phyloP scores from a whole-genome alignment of 2,329 filamentous ascomycete species.

The Lecanosticta acicola region DNA sequence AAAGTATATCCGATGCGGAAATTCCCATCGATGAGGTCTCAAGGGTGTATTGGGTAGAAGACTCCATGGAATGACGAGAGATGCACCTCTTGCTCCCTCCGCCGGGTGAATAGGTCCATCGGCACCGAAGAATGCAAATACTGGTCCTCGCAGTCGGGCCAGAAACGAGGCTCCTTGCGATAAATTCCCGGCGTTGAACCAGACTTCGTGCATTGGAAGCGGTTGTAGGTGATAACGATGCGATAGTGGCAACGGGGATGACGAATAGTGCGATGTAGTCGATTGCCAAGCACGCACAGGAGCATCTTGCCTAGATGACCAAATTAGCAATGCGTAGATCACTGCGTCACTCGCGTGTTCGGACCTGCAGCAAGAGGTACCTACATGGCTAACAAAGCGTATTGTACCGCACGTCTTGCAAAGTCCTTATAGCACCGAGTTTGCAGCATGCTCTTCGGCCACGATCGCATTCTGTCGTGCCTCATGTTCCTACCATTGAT shows the following conservation, averaged over 20 bases:
- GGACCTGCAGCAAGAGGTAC: no score
- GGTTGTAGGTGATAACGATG: conserved; percentile 1
- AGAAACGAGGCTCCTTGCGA: conserved; percentile 3
- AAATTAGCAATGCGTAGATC: no score
- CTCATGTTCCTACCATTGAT: no score
- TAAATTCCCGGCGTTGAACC: conserved; percentile 5
- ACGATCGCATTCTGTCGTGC: no score
- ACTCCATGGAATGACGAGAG: background rate
- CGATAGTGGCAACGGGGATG: conserved; percentile 1
- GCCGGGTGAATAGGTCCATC: conserved; percentile 7
- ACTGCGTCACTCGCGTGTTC: no score
- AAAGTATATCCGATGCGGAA: conserved; percentile 43
- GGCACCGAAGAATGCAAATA: conserved; percentile 3
- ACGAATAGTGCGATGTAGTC: conserved; percentile 4
- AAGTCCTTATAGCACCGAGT: no score
- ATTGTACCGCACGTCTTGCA: no score
- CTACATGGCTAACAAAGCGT: no score
- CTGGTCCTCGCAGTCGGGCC: conserved; percentile 2
- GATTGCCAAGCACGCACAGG: no score
- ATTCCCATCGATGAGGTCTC: conserved; percentile 41
- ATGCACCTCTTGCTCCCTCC: conserved; percentile 1
- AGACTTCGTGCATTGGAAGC: conserved; percentile 5
- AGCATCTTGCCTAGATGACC: no score
- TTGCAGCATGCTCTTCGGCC: no score
- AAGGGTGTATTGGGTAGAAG: conserved; percentile 41